These are phyloP conservation scores for Talaromyces atroroseus DNA, from an alignment of 2,329 filamentous ascomycete species.

Conservation along the genomic window DNA sequence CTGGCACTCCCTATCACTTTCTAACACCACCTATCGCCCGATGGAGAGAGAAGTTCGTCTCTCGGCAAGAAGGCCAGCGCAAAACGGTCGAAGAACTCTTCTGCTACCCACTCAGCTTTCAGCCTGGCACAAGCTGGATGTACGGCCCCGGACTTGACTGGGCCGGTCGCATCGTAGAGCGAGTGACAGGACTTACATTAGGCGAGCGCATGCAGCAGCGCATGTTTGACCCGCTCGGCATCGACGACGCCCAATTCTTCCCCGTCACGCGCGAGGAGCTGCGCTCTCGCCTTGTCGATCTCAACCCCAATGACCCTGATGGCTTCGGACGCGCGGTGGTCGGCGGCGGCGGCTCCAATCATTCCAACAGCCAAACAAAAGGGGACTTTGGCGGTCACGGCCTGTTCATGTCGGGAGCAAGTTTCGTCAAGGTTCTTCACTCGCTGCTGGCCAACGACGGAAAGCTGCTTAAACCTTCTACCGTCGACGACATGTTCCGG, in stretches of 20 bases:
- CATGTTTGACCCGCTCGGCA: constrained; percentile 43
- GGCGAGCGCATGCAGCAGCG: constrained; percentile 41
- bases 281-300: constrained; percentile 31
- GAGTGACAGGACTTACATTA: constrained; percentile 40
- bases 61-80: constrained; percentile 12
- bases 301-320: constrained; percentile 36
- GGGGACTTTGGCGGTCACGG: constrained; percentile 44
- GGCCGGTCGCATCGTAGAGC: constrained; percentile 49
- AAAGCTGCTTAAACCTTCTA: constrained; percentile 23
- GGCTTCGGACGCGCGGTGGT: constrained; percentile 32
- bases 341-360: constrained; percentile 19
- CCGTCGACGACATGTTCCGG: constrained; percentile 25
- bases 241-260: constrained; percentile 37
- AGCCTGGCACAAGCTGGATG: constrained; percentile 49
- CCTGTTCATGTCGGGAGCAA: constrained; percentile 28
- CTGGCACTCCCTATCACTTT: constrained; percentile 46
- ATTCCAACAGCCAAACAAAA: constrained; percentile 26
- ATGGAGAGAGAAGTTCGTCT: constrained; percentile 31
- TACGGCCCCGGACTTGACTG: constrained; percentile 50
- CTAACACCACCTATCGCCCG: constrained; percentile 31
- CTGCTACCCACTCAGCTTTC: constrained; percentile 43
- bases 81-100: constrained; percentile 40
- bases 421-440: constrained; percentile 27
- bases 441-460: constrained; percentile 27
- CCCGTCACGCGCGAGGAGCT: constrained; percentile 34